Base-by-base conservation (phyloP, 768 basidiomycete species). In the Suillus decipiens region DNA sequence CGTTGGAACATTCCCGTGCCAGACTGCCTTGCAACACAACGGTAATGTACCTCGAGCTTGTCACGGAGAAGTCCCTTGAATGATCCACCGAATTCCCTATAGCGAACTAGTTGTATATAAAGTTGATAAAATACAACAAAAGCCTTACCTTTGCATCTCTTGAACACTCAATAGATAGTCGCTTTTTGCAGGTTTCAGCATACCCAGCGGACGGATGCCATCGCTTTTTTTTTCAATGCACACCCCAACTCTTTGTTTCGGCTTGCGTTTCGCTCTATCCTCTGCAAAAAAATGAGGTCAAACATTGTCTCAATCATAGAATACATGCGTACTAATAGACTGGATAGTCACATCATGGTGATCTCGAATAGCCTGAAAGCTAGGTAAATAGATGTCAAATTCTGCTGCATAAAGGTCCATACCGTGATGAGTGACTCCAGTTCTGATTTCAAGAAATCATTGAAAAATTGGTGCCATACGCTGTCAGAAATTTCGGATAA, bases 1-100 rank as follows among this genome's bases (percentile, higher is more conserved):
- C 59, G 59, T 10, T 12, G 59, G n/a, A 50, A 33, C 59, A 59
- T 59, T 33, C 59, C 59, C 9, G 17, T 9, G 12, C 59, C 59
- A 22, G 2, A 22, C 17, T 59, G 10, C 12, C 19, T 14, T 31
- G 15, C n/a, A 7, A 59, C 39, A 5, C 4, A 0, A 36, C 11
- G 1, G 3, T 59, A 59, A 31, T 59, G 59, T 0, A 1, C 3
- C 17, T 33, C 4, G 1, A 59, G 28, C 28, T 48, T 5, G 8
- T 50, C 5, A 5, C 12, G 41, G 11, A 59, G 19, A 28, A 59
- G 17, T 15, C 15, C 43, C 28, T 47, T 47, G 19, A 59, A 59
- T 24, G 37, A n/a, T 14, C 59, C 59, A 33, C 59, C 41, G 3
- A 59, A 59, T 8, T 47, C 3, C n/a, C 59, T 59, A 6, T 24